phyloP scores from a whole-genome alignment of 805 yeast species.

The Sugiyamaella mastotermitis region DNA sequence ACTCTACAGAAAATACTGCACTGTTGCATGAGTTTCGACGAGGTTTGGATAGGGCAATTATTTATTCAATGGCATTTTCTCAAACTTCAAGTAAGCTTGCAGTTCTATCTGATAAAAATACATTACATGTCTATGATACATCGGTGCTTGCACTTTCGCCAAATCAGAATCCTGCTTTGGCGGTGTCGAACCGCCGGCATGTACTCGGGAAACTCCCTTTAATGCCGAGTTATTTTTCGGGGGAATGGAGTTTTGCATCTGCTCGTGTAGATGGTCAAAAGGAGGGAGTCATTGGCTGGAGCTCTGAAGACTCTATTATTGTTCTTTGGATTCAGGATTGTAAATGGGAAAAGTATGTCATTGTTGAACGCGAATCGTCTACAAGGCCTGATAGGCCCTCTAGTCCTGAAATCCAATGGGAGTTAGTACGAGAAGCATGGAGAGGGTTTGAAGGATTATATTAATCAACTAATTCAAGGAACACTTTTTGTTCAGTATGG shows the following conservation, averaged over 20 bases:
- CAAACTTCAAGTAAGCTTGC: constrained; percentile 73
- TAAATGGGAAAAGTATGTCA: constrained; percentile 81
- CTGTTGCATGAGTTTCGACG: constrained; percentile 80
- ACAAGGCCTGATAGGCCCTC: constrained; percentile 20
- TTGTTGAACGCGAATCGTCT: constrained; percentile 44
- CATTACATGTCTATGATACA: constrained; percentile 80
- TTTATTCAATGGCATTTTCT: constrained; percentile 79
- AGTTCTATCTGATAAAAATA: constrained; percentile 80
- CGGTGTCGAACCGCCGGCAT: constrained; percentile 45
- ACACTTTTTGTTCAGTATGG: constrained; percentile 21
- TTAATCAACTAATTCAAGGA: constrained; percentile 29
- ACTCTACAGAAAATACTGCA: constrained; percentile 61
- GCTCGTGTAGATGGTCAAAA: constrained; percentile 42
- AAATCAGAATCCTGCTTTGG: neutral
- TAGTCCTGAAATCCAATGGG: constrained; percentile 38
- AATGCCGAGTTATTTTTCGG: constrained; percentile 67
- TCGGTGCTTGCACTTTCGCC: constrained; percentile 15
- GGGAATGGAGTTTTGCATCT: constrained; percentile 85
- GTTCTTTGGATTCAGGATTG: constrained; percentile 65
- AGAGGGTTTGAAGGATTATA: constrained; percentile 42
- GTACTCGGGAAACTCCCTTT: constrained; percentile 58
- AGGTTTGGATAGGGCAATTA: constrained; percentile 78
- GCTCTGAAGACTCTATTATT: constrained; percentile 64
- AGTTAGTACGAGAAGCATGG: constrained; percentile 68
- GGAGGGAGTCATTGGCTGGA: constrained; percentile 62